Evolutionary conservation across 805 yeast species (phyloP).

Genomic region (Kuraishia ogatae): DNA sequence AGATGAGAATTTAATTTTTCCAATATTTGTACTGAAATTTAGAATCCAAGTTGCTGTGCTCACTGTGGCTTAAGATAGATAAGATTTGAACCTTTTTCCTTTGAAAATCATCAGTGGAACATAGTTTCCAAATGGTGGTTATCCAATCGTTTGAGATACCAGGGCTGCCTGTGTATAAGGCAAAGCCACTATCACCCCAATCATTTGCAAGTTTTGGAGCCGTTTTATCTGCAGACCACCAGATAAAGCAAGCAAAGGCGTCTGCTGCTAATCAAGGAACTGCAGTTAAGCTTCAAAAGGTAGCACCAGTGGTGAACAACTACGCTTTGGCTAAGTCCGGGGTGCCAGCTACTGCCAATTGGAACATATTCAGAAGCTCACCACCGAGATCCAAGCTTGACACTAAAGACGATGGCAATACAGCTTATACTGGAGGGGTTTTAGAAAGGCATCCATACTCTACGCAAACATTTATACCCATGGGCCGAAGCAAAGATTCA

Average conservation of each 20-base stretch:
- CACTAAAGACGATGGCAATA: constrained; percentile 3
- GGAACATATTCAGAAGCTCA: constrained; percentile 78
- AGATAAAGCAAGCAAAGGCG: constrained; percentile 36
- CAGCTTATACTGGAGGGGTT: constrained; percentile 50
- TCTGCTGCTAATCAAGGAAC: constrained; percentile 88
- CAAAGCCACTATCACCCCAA: constrained; percentile 57
- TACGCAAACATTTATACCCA: constrained; percentile 86
- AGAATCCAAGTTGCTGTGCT: too few species aligned
- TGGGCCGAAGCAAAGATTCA: constrained; percentile 51
- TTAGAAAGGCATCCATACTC: constrained; percentile 86
- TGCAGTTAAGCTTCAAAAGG: constrained; percentile 68
- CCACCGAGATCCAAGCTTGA: constrained; percentile 59
- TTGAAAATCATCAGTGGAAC: neutral
- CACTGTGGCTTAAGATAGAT: too few species aligned
- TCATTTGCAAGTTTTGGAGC: constrained; percentile 65
- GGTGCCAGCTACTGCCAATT: constrained; percentile 47
- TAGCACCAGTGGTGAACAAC: constrained; percentile 55
- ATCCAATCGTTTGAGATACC: neutral
- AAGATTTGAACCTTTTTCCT: neutral
- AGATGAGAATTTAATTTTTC: neutral
- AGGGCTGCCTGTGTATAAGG: constrained; percentile 17
- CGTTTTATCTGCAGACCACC: constrained; percentile 71
- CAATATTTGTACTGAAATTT: too few species aligned
- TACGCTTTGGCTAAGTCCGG: constrained; percentile 39
- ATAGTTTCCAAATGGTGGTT: neutral